A percentile compares a stretch with the other conserved stretches of the same genome.
Evolutionary conservation across 495 filamentous ascomycete species (phyloP).

Genomic region (Staphylotrichum longicolle): DNA sequence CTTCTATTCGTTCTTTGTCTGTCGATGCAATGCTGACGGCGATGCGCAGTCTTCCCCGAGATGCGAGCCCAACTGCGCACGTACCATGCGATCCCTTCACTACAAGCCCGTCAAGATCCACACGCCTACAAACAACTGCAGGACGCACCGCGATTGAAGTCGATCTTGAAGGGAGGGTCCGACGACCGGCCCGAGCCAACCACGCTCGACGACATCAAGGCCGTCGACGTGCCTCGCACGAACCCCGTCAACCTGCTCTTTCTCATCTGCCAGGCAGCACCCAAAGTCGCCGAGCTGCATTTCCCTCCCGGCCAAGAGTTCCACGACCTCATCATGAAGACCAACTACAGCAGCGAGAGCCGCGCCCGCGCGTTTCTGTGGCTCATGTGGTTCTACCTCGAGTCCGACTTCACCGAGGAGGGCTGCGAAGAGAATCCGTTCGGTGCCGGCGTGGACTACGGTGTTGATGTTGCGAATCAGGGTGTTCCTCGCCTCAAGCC

Average conservation of each 20-base stretch:
- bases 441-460: constrained; percentile 67
- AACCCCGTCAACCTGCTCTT: constrained; percentile 98
- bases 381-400: constrained; percentile 99
- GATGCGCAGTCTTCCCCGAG: constrained; percentile 83
- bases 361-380: constrained; percentile 89
- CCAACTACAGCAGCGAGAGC: constrained; percentile 74
- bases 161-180: constrained; percentile 93
- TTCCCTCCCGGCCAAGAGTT: constrained; percentile 86
- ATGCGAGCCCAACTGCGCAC: constrained; percentile 98
- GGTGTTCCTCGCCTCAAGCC: constrained; percentile 76
- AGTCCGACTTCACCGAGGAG: constrained; percentile 85
- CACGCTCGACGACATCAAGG: constrained; percentile 78
- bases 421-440: constrained; percentile 86
- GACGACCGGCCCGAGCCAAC: constrained; percentile 88
- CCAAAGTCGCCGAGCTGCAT: constrained; percentile 88
- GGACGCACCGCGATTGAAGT: constrained; percentile 93
- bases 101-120: constrained; percentile 92
- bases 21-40: constrained; percentile 31
- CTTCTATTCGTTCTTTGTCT: constrained; percentile 3
- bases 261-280: constrained; percentile 84
- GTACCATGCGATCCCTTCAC: constrained; percentile 94
- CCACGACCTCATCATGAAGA: constrained; percentile 92
- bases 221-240: constrained; percentile 67
- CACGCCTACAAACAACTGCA: constrained; percentile 98
- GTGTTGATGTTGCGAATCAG: constrained; percentile 64